Evolutionary conservation across 805 yeast species (phyloP), one percentile per base, ranked within the genome.

Genomic region (Ascoidea rubescens): DNA sequence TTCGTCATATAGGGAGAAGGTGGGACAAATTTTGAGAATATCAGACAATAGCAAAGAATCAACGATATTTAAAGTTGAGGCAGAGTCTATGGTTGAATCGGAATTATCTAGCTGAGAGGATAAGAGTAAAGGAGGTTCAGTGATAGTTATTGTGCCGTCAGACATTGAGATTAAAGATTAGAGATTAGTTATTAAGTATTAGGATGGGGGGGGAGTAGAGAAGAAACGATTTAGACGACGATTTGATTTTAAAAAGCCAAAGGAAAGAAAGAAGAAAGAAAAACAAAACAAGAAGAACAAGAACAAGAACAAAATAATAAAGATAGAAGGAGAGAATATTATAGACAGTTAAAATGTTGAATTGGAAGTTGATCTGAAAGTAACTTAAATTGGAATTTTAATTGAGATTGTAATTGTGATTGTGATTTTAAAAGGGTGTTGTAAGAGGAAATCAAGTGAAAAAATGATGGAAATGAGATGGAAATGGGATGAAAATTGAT

Each of bases 1-100:
- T 37, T 56, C 58, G 12, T 56, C 56, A 47, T 52, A 54, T 47
- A 56, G 54, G 5, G 57, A 54, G 31, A 56, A 56, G 5, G 42
- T 32, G 6, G 57, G 57, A 43, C 57, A 54, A 5, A 57, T 52
- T 31, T 56, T 56, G 42, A 56, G 43, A 32, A 56, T 51, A 42
- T 56, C 58, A 14, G 55, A 53, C 4, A 56, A 46, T 7, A 56
- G 33, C 16, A 56, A 48, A 31, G 45, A 45, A 17, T 54, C 55
- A 33, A 33, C 42, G 10, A 33, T 33, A 33, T 33, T 33, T 7
- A 33, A 10, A 33, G 42, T 33, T 33, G 42, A 33, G 6, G 10
- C 6, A 7, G 42, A 33, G 10, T 6, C 6, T 33, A 7, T 6
- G 10, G 42, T 7, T 33, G 10, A 33, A 33, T 33, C 10, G 6